Evolutionary conservation across 2,329 filamentous ascomycete genomes (phyloP).

Genomic region (Microcera coccophila): DNA sequence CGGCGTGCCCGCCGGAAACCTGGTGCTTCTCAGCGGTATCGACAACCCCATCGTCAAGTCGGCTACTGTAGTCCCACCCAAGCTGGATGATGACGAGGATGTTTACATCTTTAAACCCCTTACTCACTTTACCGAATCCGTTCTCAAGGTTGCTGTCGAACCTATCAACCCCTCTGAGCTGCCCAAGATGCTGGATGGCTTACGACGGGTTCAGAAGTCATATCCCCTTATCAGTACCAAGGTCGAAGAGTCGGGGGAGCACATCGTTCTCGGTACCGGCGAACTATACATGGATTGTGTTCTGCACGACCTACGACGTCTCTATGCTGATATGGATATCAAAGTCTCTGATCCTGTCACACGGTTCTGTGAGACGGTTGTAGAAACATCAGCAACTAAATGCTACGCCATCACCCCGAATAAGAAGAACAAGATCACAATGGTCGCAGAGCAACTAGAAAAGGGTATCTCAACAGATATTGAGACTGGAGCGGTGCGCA

Average conservation of each 20-base stretch:
- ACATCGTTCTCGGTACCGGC: constrained; percentile 89
- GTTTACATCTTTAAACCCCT: constrained; percentile 94
- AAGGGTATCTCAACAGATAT: constrained; percentile 94
- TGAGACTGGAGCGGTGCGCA: constrained; percentile 82
- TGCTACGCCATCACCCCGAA: constrained; percentile 97
- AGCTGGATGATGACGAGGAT: constrained; percentile 81
- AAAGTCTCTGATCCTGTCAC: constrained; percentile 98
- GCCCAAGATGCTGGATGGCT: constrained; percentile 96
- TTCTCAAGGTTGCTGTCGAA: constrained; percentile 96
- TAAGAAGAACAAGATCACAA: constrained; percentile 99
- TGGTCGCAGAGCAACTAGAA: constrained; percentile 94
- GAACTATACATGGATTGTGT: constrained; percentile 99
- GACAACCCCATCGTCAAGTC: constrained; percentile 99
- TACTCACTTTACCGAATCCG: constrained; percentile 92
- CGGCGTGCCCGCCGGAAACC: constrained; percentile 89
- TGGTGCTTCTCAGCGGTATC: constrained; percentile 85
- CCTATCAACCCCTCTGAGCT: constrained; percentile 97
- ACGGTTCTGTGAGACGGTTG: constrained; percentile 94
- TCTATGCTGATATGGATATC: constrained; percentile 99
- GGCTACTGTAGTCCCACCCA: constrained; percentile 79
- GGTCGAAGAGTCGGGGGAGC: constrained; percentile 96
- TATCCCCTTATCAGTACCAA: constrained; percentile 95
- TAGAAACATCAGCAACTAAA: constrained; percentile 95
- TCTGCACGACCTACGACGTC: constrained; percentile 80
- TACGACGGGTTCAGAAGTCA: constrained; percentile 96